Conservation (phyloP, 768 basidiomycete species). For the Tylopilus subfusipes region DNA sequence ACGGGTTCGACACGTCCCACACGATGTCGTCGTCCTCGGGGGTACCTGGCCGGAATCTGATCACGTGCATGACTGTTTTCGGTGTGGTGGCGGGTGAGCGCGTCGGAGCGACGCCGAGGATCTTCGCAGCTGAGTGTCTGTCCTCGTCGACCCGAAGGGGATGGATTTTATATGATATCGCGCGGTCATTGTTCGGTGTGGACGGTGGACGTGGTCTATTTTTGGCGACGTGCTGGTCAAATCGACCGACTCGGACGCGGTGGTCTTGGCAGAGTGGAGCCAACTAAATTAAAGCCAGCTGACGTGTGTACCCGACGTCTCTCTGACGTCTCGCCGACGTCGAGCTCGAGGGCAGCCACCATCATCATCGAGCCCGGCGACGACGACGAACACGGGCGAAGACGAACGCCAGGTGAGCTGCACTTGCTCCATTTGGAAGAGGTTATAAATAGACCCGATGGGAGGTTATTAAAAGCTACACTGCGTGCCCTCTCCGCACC, state of each 20-base stretch:
- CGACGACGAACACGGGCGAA: background rate
- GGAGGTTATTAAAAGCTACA: too few species aligned
- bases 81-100: background rate
- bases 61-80: background rate
- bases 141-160: background rate
- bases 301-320: too few species aligned
- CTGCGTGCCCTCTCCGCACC: background rate
- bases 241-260: too few species aligned
- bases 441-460: background rate
- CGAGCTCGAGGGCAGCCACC: background rate
- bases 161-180: background rate
- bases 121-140: background rate
- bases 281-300: too few species aligned
- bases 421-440: too few species aligned
- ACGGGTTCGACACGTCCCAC: constrained; percentile 19
- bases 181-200: background rate
- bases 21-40: background rate
- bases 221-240: too few species aligned
- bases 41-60: background rate
- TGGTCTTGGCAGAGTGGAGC: too few species aligned
- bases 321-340: too few species aligned
- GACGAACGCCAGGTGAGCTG: background rate
- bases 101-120: background rate
- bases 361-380: background rate
- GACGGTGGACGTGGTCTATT: background rate